Evolutionary conservation across 129 eudicot species (phyloP).

Genomic region (Arctium minus): DNA sequence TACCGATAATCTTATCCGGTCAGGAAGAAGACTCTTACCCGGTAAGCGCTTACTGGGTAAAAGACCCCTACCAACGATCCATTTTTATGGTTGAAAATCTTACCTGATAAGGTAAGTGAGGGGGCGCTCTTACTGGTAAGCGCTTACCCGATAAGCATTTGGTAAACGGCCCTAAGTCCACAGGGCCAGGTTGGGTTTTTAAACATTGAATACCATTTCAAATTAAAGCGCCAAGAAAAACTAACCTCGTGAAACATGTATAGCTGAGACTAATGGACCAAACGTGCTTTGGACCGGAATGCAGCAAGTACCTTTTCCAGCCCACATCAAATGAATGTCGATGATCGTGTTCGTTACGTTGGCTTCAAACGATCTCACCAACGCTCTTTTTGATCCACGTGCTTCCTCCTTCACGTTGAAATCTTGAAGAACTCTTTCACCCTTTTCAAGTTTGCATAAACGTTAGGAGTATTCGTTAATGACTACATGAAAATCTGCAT

Average conservation of each 20-base stretch:
- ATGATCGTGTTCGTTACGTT: slow-evolving; percentile 56
- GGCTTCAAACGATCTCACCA: slow-evolving; percentile 44
- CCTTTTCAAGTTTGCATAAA: slow-evolving; percentile 31
- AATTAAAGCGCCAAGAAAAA: not conserved
- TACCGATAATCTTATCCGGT: too few species aligned
- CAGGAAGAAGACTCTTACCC: too few species aligned
- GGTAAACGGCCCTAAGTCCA: too few species aligned
- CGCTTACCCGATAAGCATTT: too few species aligned
- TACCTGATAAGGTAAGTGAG: too few species aligned
- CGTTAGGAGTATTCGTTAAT: not conserved
- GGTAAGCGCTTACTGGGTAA: too few species aligned
- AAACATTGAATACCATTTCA: too few species aligned
- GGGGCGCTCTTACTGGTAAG: too few species aligned
- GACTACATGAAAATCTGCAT: not conserved
- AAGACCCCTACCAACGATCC: too few species aligned
- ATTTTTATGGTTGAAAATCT: too few species aligned
- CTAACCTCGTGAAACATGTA: slow-evolving; percentile 64
- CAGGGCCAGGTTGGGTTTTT: too few species aligned
- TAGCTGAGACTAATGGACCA: slow-evolving; percentile 68
- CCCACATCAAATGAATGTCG: slow-evolving; percentile 70
- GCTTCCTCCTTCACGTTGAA: slow-evolving; percentile 58
- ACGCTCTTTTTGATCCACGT: slow-evolving; percentile 45
- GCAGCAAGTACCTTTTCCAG: slow-evolving; percentile 79
- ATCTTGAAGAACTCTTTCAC: slow-evolving; percentile 58
- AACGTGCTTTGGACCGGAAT: slow-evolving; percentile 69